Percentiles rank a stretch among this genome's conserved stretches.
phyloP scores from a whole-genome alignment of 192 early-diverging fungal genomes.

The Thamnidium elegans region DNA sequence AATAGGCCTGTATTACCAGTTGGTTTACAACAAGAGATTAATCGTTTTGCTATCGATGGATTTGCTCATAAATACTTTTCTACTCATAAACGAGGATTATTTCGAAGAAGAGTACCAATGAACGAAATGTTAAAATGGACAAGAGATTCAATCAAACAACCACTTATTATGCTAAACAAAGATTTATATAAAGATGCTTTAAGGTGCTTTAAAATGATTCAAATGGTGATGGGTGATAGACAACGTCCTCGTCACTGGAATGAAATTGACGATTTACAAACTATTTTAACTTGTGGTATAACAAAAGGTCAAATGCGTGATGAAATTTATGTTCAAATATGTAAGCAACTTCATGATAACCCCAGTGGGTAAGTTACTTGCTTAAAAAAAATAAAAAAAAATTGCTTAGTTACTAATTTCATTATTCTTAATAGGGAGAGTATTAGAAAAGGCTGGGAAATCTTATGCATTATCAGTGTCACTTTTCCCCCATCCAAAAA shows the following conservation, averaged over 20 bases:
- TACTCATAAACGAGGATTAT: slow-evolving; percentile 80
- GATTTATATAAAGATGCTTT: slow-evolving; percentile 84
- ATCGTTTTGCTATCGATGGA: slow-evolving; percentile 73
- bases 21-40: slow-evolving; percentile 67
- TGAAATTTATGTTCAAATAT: slow-evolving; percentile 92
- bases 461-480: slow-evolving; percentile 77
- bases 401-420: not conserved
- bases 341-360: slow-evolving; percentile 83
- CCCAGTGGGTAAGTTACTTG: slow-evolving; percentile 55
- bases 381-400: slow-evolving; percentile 5
- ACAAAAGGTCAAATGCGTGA: slow-evolving; percentile 76
- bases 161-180: slow-evolving; percentile 81
- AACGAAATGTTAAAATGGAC: slow-evolving; percentile 84
- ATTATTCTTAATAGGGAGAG: slow-evolving; percentile 44
- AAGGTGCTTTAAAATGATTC: slow-evolving; percentile 81
- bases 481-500: slow-evolving; percentile 91
- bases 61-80: slow-evolving; percentile 91
- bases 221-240: slow-evolving; percentile 80
- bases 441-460: slow-evolving; percentile 80
- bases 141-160: slow-evolving; percentile 70
- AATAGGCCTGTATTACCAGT: slow-evolving; percentile 37
- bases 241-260: slow-evolving; percentile 28
- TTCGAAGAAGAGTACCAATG: slow-evolving; percentile 79
- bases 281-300: slow-evolving; percentile 76
- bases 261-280: slow-evolving; percentile 65